phyloP scores from a whole-genome alignment of 371 early-diverging fungal genomes.

The Blakeslea trispora region DNA sequence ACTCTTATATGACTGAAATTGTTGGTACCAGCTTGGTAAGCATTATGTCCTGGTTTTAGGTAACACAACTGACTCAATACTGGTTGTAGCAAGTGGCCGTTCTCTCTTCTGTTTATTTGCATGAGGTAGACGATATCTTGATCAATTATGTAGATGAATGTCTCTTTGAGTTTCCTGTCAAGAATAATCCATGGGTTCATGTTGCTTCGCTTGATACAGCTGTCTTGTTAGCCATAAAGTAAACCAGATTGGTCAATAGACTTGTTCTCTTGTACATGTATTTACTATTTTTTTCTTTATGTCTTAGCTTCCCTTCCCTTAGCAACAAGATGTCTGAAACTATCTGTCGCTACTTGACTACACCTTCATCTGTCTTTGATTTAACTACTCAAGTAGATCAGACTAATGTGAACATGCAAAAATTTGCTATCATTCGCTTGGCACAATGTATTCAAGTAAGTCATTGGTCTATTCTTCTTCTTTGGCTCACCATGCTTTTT shows the following conservation, averaged over 20 bases:
- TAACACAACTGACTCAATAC: too few species aligned
- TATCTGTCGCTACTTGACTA: constrained; percentile 61
- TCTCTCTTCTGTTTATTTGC: constrained; percentile 57
- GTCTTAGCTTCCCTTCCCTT: constrained; percentile 57
- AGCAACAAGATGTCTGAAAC: constrained; percentile 54
- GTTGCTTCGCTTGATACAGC: constrained; percentile 60
- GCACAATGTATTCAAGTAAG: constrained; percentile 61
- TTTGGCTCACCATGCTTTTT: not conserved
- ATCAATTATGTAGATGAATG: constrained; percentile 57
- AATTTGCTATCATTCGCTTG: constrained; percentile 57
- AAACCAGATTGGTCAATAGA: constrained; percentile 11
- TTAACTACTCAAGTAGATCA: constrained; percentile 26
- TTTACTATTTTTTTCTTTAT: too few species aligned
- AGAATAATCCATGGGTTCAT: constrained; percentile 54
- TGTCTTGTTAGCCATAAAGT: constrained; percentile 63
- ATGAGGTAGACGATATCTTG: constrained; percentile 66
- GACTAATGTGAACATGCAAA: constrained; percentile 40
- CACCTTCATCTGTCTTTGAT: constrained; percentile 65
- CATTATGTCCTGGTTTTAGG: too few species aligned
- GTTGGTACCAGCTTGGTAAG: constrained; percentile 56
- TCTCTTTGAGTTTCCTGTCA: constrained; percentile 51
- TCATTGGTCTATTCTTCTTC: not conserved
- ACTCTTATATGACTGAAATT: constrained; percentile 53
- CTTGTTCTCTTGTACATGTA: not conserved
- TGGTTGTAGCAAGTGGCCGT: constrained; percentile 62